Percentiles rank a stretch among this genome's conserved stretches.
Conservation (phyloP, 2,329 filamentous ascomycete genomes). For the Talaromyces sp. region DNA sequence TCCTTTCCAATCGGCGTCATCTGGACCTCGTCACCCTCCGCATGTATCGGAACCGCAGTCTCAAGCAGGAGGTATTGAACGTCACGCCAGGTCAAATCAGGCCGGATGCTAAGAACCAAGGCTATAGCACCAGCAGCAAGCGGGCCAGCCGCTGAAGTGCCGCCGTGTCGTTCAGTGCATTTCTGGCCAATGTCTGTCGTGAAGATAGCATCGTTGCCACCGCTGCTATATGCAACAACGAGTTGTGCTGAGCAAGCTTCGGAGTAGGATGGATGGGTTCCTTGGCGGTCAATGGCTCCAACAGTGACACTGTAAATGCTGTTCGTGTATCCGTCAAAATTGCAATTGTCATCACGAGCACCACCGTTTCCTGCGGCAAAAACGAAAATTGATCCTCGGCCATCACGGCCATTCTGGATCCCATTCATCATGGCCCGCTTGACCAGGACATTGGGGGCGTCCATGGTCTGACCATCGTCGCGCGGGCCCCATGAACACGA, state of each 20-base stretch:
- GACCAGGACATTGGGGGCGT: slow-evolving; percentile 84
- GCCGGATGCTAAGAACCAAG: slow-evolving; percentile 75
- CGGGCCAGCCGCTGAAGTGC: slow-evolving; percentile 91
- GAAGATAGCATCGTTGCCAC: slow-evolving; percentile 81
- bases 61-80: slow-evolving; percentile 85
- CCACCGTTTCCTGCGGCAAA: slow-evolving; percentile 97
- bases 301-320: slow-evolving; percentile 99
- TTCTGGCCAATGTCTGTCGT: slow-evolving; percentile 91
- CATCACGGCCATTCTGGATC: slow-evolving; percentile 77
- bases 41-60: slow-evolving; percentile 74
- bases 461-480: slow-evolving; percentile 91
- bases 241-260: slow-evolving; percentile 93
- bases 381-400: slow-evolving; percentile 86
- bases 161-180: slow-evolving; percentile 80
- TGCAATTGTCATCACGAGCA: slow-evolving; percentile 84
- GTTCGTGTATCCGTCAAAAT: slow-evolving; percentile 99
- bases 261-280: slow-evolving; percentile 90
- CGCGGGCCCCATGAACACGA: slow-evolving; percentile 98
- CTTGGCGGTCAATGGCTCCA: slow-evolving; percentile 81
- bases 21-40: slow-evolving; percentile 72
- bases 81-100: slow-evolving; percentile 88
- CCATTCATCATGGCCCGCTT: slow-evolving; percentile 86
- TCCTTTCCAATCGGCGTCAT: slow-evolving; percentile 73
- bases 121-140: slow-evolving; percentile 89
- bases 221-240: slow-evolving; percentile 95